Evolutionary conservation across 768 basidiomycete genomes (phyloP).

Genomic region (Mycena vulgaris): DNA sequence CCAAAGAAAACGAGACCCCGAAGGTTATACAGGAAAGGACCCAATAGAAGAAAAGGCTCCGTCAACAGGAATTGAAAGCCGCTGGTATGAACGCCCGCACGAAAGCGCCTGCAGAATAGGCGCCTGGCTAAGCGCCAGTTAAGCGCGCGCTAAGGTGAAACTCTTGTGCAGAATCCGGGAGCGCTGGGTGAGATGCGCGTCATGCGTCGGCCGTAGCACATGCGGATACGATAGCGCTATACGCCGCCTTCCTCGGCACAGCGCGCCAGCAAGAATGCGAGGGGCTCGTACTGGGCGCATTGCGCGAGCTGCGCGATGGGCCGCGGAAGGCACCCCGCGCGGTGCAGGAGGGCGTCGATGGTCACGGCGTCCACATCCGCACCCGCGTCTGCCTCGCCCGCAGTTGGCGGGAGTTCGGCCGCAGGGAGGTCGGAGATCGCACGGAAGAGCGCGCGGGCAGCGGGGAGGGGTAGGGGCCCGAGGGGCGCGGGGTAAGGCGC

Average conservation of each 20-base stretch:
- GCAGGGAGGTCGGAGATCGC: constrained; percentile 30
- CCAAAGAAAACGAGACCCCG: too few species aligned
- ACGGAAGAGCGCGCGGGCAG: constrained; percentile 31
- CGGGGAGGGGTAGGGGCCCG: constrained; percentile 25
- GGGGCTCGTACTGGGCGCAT: constrained; percentile 34
- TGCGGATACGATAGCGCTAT: neutral
- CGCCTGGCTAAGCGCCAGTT: too few species aligned
- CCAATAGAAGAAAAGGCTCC: too few species aligned
- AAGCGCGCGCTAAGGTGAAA: too few species aligned
- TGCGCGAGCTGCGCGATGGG: constrained; percentile 22
- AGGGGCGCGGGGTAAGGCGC: neutral
- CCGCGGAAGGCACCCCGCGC: constrained; percentile 10
- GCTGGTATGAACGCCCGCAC: too few species aligned
- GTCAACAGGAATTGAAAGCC: too few species aligned
- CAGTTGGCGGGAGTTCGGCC: neutral
- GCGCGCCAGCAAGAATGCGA: constrained; percentile 25
- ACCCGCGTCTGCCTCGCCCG: too few species aligned
- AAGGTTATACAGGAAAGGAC: too few species aligned
- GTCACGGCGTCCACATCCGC: neutral
- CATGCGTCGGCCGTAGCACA: too few species aligned
- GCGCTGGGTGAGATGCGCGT: too few species aligned
- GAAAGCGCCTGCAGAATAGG: too few species aligned
- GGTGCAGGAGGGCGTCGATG: constrained; percentile 21
- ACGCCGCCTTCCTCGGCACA: constrained; percentile 21
- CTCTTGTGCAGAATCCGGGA: too few species aligned